phyloP scores from a whole-genome alignment of 768 basidiomycete genomes.

The Suillus bovinus region DNA sequence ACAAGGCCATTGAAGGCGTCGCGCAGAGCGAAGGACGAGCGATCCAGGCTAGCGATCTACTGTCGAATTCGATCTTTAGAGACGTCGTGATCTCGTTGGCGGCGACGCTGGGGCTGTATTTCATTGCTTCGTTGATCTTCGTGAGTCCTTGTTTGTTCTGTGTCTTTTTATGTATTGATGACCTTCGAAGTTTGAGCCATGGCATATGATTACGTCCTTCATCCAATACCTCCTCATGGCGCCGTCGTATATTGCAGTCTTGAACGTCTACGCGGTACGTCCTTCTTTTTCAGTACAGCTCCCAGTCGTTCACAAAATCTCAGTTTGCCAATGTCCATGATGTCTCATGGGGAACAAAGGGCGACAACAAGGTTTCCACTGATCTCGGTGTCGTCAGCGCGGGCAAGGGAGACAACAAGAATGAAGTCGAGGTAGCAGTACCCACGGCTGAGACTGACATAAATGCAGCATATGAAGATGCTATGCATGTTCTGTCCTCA shows the following conservation, averaged over 20 bases:
- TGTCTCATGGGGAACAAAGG: constrained; percentile 96
- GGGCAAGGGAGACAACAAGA: constrained; percentile 56
- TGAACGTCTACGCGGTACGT: constrained; percentile 83
- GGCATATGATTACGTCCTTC: constrained; percentile 98
- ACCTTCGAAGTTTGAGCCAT: constrained; percentile 78
- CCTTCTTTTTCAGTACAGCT: constrained; percentile 2
- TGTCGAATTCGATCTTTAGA: constrained; percentile 78
- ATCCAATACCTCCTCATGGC: constrained; percentile 91
- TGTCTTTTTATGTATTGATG: neutral
- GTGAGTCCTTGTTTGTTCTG: constrained; percentile 48
- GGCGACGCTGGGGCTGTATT: constrained; percentile 89
- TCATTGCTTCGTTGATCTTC: constrained; percentile 80
- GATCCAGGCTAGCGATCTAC: constrained; percentile 58
- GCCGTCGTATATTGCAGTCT: constrained; percentile 90
- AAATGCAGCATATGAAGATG: constrained; percentile 89
- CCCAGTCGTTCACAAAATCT: constrained; percentile 3
- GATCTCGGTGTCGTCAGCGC: constrained; percentile 83
- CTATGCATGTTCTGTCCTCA: constrained; percentile 74
- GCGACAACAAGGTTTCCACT: constrained; percentile 81
- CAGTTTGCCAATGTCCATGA: constrained; percentile 90
- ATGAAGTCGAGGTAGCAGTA: constrained; percentile 83
- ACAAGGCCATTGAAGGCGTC: constrained; percentile 74
- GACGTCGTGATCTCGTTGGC: constrained; percentile 84
- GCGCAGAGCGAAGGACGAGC: constrained; percentile 43
- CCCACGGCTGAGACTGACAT: constrained; percentile 89